A percentile compares a stretch with the other conserved stretches of the same genome.
Conservation (phyloP, 495 filamentous ascomycete genomes). For the Amphirosellinia nigrospora region DNA sequence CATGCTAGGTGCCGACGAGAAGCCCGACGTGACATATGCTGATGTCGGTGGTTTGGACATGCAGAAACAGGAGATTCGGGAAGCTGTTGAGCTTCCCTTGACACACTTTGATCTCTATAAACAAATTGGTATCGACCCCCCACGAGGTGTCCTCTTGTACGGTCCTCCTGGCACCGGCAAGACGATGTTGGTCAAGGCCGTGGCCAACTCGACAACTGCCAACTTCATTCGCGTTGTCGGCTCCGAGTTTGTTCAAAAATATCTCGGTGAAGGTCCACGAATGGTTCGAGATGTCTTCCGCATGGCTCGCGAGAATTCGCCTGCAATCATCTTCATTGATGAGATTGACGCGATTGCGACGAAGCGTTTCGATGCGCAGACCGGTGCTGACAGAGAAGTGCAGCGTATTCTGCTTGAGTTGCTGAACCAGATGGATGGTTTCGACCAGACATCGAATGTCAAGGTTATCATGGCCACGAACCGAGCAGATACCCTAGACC, state of each 20-base stretch:
- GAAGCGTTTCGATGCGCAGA: constrained; percentile 98
- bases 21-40: constrained; percentile 97
- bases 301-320: constrained; percentile 98
- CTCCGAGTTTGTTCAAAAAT: constrained; percentile 98
- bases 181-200: constrained; percentile 98
- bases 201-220: constrained; percentile 96
- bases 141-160: constrained; percentile 93
- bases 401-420: constrained; percentile 97
- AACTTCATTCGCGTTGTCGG: constrained; percentile 98
- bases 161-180: constrained; percentile 97
- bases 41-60: constrained; percentile 98
- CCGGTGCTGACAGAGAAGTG: constrained; percentile 95
- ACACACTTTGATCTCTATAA: constrained; percentile 98
- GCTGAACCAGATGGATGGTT: constrained; percentile 99
- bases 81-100: constrained; percentile 94
- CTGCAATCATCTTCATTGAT: constrained; percentile 99
- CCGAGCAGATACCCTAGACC: constrained; percentile 94
- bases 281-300: constrained; percentile 99
- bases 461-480: constrained; percentile 99
- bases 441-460: constrained; percentile 97
- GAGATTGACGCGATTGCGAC: constrained; percentile 99
- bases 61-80: constrained; percentile 99
- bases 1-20: constrained; percentile 95
- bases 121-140: constrained; percentile 97
- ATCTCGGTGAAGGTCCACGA: constrained; percentile 93